These are phyloP conservation scores for Alternaria brassicae DNA, from an alignment of 2,329 filamentous ascomycete species.

Conservation along the genomic window DNA sequence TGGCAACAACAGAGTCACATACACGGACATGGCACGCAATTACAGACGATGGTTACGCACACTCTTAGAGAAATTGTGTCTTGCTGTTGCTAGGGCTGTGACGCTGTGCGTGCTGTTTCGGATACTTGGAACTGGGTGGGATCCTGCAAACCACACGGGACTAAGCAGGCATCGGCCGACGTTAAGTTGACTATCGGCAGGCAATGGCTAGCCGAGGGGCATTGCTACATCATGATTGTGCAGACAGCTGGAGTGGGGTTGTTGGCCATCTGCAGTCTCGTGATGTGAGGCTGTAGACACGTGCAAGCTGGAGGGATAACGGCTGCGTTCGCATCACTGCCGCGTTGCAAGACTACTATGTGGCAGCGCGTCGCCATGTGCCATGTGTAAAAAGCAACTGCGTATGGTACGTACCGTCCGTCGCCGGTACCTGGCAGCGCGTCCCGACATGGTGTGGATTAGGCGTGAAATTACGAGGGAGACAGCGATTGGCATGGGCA, in stretches of 20 bases:
- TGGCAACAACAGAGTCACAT: slow-evolving; percentile 14
- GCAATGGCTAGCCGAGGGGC: slow-evolving; percentile 18
- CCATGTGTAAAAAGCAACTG: neutral
- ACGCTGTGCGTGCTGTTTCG: slow-evolving; percentile 4
- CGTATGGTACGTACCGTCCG: neutral
- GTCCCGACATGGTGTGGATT: slow-evolving; percentile 10
- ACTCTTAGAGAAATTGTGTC: neutral
- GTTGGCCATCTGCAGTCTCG: neutral
- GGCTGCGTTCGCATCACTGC: neutral
- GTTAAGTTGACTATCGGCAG: slow-evolving; percentile 8
- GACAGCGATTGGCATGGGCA: slow-evolving; percentile 15
- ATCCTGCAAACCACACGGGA: slow-evolving; percentile 7
- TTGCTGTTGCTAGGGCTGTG: slow-evolving; percentile 3
- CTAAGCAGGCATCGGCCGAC: slow-evolving; percentile 10
- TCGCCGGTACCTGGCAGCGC: slow-evolving; percentile 12
- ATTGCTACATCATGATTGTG: slow-evolving; percentile 14
- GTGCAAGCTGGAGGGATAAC: neutral
- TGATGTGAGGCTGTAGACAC: slow-evolving; percentile 1
- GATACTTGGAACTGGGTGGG: slow-evolving; percentile 6
- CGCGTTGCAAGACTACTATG: neutral
- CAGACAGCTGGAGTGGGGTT: slow-evolving; percentile 5
- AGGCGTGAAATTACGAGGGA: slow-evolving; percentile 22
- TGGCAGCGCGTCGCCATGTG: neutral
- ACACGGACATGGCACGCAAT: neutral
- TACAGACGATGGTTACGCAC: neutral